Evolutionary conservation across 2,329 filamentous ascomycete species (phyloP).

Genomic region (Coniochaeta sp.): DNA sequence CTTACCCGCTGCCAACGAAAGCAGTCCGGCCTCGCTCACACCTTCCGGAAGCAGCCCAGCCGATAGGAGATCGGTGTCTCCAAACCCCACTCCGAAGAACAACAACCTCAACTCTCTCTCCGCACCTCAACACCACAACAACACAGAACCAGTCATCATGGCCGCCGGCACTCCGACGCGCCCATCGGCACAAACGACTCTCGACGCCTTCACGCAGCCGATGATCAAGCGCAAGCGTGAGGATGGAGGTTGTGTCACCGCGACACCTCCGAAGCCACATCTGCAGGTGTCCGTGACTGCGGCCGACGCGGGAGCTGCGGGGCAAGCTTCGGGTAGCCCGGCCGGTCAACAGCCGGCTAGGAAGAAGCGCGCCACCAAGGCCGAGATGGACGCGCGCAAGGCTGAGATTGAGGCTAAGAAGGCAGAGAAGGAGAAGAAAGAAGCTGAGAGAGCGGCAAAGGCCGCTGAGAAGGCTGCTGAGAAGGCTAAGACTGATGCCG

Average conservation of each 20-base stretch:
- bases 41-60: not conserved
- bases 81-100: not conserved
- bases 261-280: not conserved
- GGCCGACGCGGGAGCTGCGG: conserved; percentile 4
- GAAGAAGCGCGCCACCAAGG: conserved; percentile 37
- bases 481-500: conserved; percentile 30
- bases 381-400: conserved; percentile 26
- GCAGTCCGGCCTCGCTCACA: not conserved
- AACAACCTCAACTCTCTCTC: not conserved
- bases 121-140: not conserved
- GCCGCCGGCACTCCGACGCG: not conserved
- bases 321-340: conserved; percentile 7
- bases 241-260: not conserved
- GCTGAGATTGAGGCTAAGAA: conserved; percentile 27
- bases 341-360: conserved; percentile 27
- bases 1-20: not conserved
- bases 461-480: conserved; percentile 26
- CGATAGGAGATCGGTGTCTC: not conserved
- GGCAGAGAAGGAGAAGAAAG: conserved; percentile 25
- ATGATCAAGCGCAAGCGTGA: not conserved
- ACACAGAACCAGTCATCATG: not conserved
- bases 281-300: not conserved
- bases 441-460: conserved; percentile 21
- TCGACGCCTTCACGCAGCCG: not conserved
- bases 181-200: not conserved